Evolutionary conservation across 768 basidiomycete species (phyloP).

Genomic region (Pulveroboletus sp.): DNA sequence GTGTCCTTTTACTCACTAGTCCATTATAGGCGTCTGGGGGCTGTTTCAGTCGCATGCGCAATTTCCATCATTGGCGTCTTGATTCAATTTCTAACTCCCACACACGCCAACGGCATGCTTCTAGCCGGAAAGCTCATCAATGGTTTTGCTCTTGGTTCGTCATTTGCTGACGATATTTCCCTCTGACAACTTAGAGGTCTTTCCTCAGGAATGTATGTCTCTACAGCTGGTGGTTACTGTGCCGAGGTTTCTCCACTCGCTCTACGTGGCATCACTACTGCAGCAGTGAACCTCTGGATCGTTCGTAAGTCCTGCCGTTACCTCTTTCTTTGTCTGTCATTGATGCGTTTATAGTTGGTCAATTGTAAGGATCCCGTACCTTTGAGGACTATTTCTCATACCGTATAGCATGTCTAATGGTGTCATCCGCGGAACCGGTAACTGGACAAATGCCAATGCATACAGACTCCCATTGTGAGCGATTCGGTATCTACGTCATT

Average conservation of each 20-base stretch:
- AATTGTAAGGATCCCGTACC: slow-evolving; percentile 15
- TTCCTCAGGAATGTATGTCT: slow-evolving; percentile 22
- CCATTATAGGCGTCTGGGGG: slow-evolving; percentile 20
- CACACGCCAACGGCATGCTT: slow-evolving; percentile 21
- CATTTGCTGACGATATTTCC: neutral
- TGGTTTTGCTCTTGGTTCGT: slow-evolving; percentile 24
- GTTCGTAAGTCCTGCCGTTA: slow-evolving; percentile 11
- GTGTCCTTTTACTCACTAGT: neutral
- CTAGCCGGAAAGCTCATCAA: slow-evolving; percentile 26
- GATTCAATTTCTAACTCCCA: slow-evolving; percentile 22
- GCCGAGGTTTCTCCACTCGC: slow-evolving; percentile 29
- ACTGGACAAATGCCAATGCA: slow-evolving; percentile 17
- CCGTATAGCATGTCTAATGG: slow-evolving; percentile 23
- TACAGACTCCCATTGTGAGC: slow-evolving; percentile 29
- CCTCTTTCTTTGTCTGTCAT: no score
- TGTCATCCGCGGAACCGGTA: slow-evolving; percentile 25
- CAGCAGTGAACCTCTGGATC: slow-evolving; percentile 26
- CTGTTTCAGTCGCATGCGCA: slow-evolving; percentile 17
- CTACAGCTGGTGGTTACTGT: slow-evolving; percentile 23
- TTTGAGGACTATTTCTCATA: neutral
- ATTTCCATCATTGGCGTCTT: slow-evolving; percentile 22
- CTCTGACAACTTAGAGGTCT: neutral
- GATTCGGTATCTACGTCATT: neutral
- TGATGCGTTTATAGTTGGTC: slow-evolving; percentile 15
- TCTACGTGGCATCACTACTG: slow-evolving; percentile 24